Conservation (phyloP, 129 eudicot species). For the Flaveria robusta region DNA sequence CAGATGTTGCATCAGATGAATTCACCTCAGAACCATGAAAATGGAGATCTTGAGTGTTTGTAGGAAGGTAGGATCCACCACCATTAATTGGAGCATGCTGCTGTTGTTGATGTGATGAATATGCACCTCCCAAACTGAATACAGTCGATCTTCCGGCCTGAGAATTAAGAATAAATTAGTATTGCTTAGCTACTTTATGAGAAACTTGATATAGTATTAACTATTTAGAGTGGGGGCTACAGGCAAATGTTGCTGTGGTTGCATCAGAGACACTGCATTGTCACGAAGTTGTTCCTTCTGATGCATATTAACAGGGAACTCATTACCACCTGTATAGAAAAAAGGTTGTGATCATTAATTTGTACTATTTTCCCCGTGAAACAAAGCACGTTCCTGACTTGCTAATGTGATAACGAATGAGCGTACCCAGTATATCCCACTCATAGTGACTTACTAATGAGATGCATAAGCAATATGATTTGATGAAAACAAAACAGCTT, state of each 20-base stretch:
- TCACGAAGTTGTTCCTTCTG: constrained; percentile 84
- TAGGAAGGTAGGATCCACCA: constrained; percentile 59
- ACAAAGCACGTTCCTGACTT: constrained; percentile 16
- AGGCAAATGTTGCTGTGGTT: constrained; percentile 71
- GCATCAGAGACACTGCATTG: constrained; percentile 63
- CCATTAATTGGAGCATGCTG: constrained; percentile 67
- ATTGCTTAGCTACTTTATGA: not conserved
- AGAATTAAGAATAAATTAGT: constrained; percentile 21
- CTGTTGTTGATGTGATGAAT: constrained; percentile 82
- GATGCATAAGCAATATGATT: constrained; percentile 1
- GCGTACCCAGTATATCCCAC: no score
- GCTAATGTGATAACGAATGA: not conserved
- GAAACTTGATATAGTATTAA: constrained; percentile 12
- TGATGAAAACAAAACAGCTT: constrained; percentile 8
- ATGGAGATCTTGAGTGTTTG: constrained; percentile 75
- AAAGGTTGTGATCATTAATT: constrained; percentile 8
- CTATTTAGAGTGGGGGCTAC: constrained; percentile 39
- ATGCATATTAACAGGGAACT: constrained; percentile 63
- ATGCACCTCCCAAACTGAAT: constrained; percentile 63
- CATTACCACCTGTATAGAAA: constrained; percentile 54
- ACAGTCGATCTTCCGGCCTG: constrained; percentile 85
- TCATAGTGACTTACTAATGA: not conserved
- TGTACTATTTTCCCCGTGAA: not conserved
- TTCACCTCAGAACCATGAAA: constrained; percentile 80
- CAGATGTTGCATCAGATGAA: not conserved